Evolutionary conservation across 768 basidiomycete genomes (phyloP), one percentile per base, ranked within the genome.

Genomic region (Calocybe indica): DNA sequence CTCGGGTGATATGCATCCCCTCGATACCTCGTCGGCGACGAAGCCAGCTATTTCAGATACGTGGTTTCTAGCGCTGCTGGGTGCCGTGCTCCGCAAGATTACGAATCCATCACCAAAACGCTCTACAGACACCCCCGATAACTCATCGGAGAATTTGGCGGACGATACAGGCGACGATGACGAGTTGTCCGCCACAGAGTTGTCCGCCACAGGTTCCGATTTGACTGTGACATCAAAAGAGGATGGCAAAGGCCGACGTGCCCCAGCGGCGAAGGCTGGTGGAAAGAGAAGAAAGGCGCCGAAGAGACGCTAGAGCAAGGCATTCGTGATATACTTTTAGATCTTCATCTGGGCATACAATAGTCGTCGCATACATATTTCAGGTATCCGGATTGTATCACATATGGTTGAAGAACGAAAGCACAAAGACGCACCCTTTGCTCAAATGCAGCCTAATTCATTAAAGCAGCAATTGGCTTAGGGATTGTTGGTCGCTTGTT

Each of bases 221-320:
- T 72, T 70, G 47, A 75, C 71, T 6, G 62, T 63, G 7, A 63
- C 60, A 29, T 74, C 69, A 8, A 66, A 54, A 49, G 63, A 65
- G 37, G 63, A 57, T 39, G 65, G 56, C 9, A 61, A 56, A 65
- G 62, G 50, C 57, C 56, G 33, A 60, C 58, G 14, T 63, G 60
- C 58, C 6, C 72, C 78, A 8, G 70, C 75, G 14, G 61, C 64
- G 39, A 84, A 74, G 57, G 75, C 77, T 6, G 85, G 82, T 0
- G 83, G 83, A 8, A 80, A 77, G 59, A 74, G 85, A 60, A 76
- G 84, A 52, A 83, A 82, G 60, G 72, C 64, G 6, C 69, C 73
- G 13, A 75, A 65, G 63, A 78, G 70, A 60, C 73, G 79, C 61
- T 77, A 62, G 65, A 71, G 2, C 76, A 75, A 1, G 22, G 22